A percentile compares a stretch with the other conserved stretches of the same genome.
Conservation (phyloP, 2,329 filamentous ascomycete species). For the Aschersonia sp. region DNA sequence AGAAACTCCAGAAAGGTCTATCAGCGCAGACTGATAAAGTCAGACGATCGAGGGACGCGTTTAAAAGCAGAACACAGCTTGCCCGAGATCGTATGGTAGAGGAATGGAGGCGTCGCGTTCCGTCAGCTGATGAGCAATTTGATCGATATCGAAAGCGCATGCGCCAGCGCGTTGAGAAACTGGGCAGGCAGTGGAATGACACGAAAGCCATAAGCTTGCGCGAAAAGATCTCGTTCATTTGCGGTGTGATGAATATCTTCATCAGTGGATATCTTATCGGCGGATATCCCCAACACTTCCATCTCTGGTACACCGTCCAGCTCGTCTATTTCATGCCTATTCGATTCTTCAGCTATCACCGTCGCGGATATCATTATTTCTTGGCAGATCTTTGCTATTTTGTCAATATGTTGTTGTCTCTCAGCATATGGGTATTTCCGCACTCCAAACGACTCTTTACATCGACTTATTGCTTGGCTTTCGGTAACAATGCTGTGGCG, state of each 20-base stretch:
- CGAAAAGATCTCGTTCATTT: conserved; percentile 94
- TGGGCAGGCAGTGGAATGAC: conserved; percentile 77
- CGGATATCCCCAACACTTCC: conserved; percentile 71
- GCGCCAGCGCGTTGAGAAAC: conserved; percentile 75
- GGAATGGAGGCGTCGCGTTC: conserved; percentile 78
- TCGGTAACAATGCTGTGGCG: conserved; percentile 92
- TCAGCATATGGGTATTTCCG: conserved; percentile 85
- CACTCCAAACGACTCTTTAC: conserved; percentile 84
- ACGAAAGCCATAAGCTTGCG: conserved; percentile 75
- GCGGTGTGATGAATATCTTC: conserved; percentile 92
- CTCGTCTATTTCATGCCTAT: conserved; percentile 95
- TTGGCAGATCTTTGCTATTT: conserved; percentile 97
- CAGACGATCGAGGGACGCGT: conserved; percentile 63
- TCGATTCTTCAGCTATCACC: conserved; percentile 80
- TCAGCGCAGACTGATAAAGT: conserved; percentile 76
- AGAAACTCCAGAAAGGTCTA: conserved; percentile 76
- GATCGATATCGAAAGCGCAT: conserved; percentile 82
- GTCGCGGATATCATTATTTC: conserved; percentile 92
- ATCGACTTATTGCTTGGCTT: conserved; percentile 80
- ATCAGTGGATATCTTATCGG: conserved; percentile 91
- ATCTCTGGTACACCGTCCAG: conserved; percentile 82
- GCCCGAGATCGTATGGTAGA: conserved; percentile 86
- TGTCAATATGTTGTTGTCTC: conserved; percentile 72
- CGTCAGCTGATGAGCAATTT: conserved; percentile 80
- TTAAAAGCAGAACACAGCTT: conserved; percentile 60